phyloP scores from a whole-genome alignment of 2,329 filamentous ascomycete species.

The Fusarium annulatum region DNA sequence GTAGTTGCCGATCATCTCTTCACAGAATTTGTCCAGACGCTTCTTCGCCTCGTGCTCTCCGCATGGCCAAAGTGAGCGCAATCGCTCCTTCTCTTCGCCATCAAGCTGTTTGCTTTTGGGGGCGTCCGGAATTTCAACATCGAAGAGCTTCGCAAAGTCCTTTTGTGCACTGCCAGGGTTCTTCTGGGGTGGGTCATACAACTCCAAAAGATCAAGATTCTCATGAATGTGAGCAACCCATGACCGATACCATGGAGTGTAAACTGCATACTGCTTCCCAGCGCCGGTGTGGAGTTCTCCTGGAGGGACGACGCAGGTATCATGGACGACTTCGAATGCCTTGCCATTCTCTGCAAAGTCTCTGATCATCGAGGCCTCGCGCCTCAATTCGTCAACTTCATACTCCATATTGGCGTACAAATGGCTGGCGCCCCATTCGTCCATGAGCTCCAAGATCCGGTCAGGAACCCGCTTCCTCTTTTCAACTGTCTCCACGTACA shows the following conservation, averaged over 20 bases:
- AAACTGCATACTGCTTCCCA: slow-evolving; percentile 86
- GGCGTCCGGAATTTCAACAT: slow-evolving; percentile 67
- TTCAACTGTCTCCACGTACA: slow-evolving; percentile 78
- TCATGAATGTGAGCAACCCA: slow-evolving; percentile 81
- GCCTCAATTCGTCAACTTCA: slow-evolving; percentile 87
- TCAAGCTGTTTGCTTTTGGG: slow-evolving; percentile 72
- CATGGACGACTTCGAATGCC: slow-evolving; percentile 77
- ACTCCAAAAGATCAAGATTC: slow-evolving; percentile 73
- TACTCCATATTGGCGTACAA: slow-evolving; percentile 89
- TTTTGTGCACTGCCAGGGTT: slow-evolving; percentile 52
- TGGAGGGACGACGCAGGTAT: slow-evolving; percentile 85
- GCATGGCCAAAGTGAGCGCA: slow-evolving; percentile 74
- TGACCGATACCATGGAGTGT: slow-evolving; percentile 81
- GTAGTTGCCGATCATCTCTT: slow-evolving; percentile 72
- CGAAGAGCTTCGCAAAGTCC: slow-evolving; percentile 68
- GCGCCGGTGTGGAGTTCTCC: slow-evolving; percentile 73
- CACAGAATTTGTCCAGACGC: slow-evolving; percentile 74
- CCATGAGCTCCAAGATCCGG: slow-evolving; percentile 72
- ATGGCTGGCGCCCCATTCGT: slow-evolving; percentile 78
- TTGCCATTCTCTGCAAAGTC: slow-evolving; percentile 71
- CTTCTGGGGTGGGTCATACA: slow-evolving; percentile 61
- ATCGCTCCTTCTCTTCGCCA: slow-evolving; percentile 67
- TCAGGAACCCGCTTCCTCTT: slow-evolving; percentile 70
- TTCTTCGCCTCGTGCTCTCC: slow-evolving; percentile 78
- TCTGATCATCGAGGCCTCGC: slow-evolving; percentile 76